Percentiles rank a stretch among this genome's conserved stretches.
phyloP scores from a whole-genome alignment of 225 moss, liverwort and hornwort genomes.

The Polytrichum formosum region DNA sequence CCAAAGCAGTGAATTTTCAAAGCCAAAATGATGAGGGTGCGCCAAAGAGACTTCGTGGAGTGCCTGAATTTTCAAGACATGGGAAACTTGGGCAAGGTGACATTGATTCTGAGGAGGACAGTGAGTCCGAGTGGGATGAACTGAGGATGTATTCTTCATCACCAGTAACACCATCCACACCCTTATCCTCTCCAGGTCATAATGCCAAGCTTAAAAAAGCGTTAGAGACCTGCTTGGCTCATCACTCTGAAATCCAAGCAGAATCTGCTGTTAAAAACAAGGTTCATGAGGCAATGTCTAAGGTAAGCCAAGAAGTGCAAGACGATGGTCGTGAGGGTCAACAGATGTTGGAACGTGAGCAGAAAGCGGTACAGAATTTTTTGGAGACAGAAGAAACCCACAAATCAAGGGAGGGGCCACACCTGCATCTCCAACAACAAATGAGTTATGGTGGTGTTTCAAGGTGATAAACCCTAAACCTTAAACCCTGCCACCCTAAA shows the following conservation, averaged over 20 bases:
- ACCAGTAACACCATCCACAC: constrained; percentile 48
- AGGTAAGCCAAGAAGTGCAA: constrained; percentile 13
- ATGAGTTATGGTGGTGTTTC: background rate
- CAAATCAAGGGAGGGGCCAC: constrained; percentile 5
- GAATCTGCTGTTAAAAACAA: background rate
- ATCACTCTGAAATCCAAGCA: background rate
- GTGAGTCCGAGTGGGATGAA: constrained; percentile 26
- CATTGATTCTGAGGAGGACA: constrained; percentile 14
- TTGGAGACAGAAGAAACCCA: constrained; percentile 10
- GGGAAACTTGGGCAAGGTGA: constrained; percentile 3
- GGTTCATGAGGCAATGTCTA: constrained; percentile 5
- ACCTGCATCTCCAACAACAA: background rate
- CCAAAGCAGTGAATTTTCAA: constrained; percentile 2
- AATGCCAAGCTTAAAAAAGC: constrained; percentile 38
- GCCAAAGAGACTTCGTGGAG: constrained; percentile 8
- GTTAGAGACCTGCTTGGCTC: constrained; percentile 23
- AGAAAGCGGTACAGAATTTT: constrained; percentile 13
- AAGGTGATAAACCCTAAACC: constrained; percentile 3
- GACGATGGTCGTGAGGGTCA: constrained; percentile 2
- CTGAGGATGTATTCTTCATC: constrained; percentile 16
- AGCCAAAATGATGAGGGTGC: constrained; percentile 7
- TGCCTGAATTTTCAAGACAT: constrained; percentile 19
- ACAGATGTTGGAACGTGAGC: constrained; percentile 13
- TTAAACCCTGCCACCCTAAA: background rate
- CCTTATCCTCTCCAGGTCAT: constrained; percentile 48